Percentiles rank a stretch among this genome's conserved stretches.
Conservation (phyloP, 1,139 yeast genomes). For the Protomyces inundatus region DNA sequence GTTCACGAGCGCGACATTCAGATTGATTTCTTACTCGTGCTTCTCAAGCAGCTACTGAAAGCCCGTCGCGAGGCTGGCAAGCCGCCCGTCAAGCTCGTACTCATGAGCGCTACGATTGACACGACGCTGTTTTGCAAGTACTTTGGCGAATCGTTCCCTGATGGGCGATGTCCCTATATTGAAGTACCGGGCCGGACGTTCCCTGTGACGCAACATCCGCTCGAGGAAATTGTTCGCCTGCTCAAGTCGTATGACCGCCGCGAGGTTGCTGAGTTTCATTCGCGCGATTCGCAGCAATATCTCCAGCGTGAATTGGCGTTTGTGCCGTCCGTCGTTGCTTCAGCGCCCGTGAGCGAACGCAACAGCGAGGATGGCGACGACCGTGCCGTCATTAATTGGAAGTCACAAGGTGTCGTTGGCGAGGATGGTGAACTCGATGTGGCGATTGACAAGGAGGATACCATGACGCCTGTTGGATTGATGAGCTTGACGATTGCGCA, state of each 20-base stretch:
- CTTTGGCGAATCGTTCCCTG: conserved; percentile 43
- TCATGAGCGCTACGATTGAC: conserved; percentile 82
- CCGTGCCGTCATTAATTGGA: conserved; percentile 24
- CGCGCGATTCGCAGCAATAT: conserved; percentile 14
- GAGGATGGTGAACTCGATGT: conserved; percentile 23
- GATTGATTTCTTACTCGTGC: conserved; percentile 65
- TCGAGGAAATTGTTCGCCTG: conserved; percentile 34
- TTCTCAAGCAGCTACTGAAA: conserved; percentile 50
- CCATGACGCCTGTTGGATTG: conserved; percentile 25
- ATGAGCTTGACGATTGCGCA: conserved; percentile 27
- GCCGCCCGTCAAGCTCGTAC: conserved; percentile 45
- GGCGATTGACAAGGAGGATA: conserved; percentile 17
- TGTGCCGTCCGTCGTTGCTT: conserved; percentile 1
- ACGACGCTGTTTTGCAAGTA: conserved; percentile 53
- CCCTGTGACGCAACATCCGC: conserved; percentile 62
- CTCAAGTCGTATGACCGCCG: conserved; percentile 6
- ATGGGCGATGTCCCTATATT: conserved; percentile 46
- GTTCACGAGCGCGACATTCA: conserved; percentile 82
- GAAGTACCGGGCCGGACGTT: conserved; percentile 79
- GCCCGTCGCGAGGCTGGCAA: conserved; percentile 40
- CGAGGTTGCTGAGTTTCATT: conserved; percentile 5
- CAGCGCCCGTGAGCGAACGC: conserved; percentile 7
- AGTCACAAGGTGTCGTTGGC: conserved; percentile 10
- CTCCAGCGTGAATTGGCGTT: conserved; percentile 12
- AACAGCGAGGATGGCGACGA: conserved; percentile 10